These are phyloP conservation scores for Saccharomyces uvarum DNA, from an alignment of 1,139 yeast genomes.

Conservation along the genomic window DNA sequence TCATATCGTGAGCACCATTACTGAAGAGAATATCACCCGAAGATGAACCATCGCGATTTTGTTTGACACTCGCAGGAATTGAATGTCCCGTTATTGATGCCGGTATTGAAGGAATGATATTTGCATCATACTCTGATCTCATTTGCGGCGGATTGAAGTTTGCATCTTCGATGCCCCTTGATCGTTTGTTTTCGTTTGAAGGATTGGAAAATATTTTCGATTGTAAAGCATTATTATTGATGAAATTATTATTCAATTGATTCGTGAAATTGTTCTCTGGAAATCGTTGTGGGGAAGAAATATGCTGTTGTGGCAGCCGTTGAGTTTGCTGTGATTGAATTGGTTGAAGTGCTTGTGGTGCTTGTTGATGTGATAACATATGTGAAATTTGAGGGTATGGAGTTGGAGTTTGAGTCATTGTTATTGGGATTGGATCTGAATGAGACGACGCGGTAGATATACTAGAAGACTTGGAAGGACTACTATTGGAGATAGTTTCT, in stretches of 20 bases:
- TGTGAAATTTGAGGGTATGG: background rate
- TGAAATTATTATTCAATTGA: background rate
- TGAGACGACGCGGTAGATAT: background rate
- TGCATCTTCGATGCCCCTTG: background rate
- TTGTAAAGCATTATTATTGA: background rate
- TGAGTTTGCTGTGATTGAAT: background rate
- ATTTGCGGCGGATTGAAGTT: background rate
- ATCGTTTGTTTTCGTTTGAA: background rate
- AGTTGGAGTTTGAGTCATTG: background rate
- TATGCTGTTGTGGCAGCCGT: background rate
- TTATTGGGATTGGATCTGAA: background rate
- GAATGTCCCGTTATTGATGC: background rate
- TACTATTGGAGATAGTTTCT: background rate
- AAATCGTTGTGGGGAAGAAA: background rate
- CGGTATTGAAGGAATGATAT: background rate
- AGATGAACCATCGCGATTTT: background rate
- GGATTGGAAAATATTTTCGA: background rate
- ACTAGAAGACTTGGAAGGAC: background rate
- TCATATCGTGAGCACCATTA: constrained; percentile 52
- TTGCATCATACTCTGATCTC: background rate
- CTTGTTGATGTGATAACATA: background rate
- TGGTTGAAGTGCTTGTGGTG: background rate
- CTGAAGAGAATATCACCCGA: constrained; percentile 33
- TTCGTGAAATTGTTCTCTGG: background rate
- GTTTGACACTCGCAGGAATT: background rate